Conservation (phyloP, 176 grass and related monocot species). For the Alloteropsis semialata region DNA sequence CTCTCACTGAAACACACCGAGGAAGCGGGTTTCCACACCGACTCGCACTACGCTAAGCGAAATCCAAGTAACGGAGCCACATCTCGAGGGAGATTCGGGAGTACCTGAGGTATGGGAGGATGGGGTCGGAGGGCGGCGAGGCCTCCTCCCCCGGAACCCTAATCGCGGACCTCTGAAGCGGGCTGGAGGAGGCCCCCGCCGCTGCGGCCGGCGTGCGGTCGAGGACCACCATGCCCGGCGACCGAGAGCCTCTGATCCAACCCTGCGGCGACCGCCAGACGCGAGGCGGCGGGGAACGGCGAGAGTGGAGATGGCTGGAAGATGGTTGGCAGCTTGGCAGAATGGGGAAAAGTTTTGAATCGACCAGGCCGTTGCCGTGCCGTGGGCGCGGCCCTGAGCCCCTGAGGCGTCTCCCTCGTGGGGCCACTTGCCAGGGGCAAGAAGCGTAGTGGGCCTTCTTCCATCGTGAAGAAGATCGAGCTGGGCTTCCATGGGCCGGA, state of each 20-base stretch:
- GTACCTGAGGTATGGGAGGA: conserved; percentile 73
- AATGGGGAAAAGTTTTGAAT: neutral
- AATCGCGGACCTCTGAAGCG: conserved; percentile 26
- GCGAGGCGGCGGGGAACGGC: neutral
- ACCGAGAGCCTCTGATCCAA: neutral
- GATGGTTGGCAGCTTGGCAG: neutral
- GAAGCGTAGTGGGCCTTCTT: neutral
- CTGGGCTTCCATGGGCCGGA: neutral
- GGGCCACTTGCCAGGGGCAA: neutral
- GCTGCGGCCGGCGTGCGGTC: conserved; percentile 23
- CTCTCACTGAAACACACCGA: neutral
- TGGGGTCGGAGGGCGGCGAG: conserved; percentile 51
- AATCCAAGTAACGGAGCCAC: neutral
- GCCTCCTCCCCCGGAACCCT: conserved; percentile 19
- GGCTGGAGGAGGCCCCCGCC: neutral
- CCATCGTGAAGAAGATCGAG: neutral
- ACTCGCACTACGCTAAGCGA: neutral
- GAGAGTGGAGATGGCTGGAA: neutral
- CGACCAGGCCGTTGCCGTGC: neutral
- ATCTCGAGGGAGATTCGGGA: neutral
- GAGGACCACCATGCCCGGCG: conserved; percentile 32
- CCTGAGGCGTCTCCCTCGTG: neutral
- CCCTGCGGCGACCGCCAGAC: neutral
- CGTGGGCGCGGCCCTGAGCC: too few species aligned
- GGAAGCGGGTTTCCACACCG: neutral